A percentile compares a stretch with the other conserved stretches of the same genome.
These are phyloP conservation scores for Boletus barrowsii DNA, from an alignment of 768 basidiomycete species.

Conservation along the genomic window DNA sequence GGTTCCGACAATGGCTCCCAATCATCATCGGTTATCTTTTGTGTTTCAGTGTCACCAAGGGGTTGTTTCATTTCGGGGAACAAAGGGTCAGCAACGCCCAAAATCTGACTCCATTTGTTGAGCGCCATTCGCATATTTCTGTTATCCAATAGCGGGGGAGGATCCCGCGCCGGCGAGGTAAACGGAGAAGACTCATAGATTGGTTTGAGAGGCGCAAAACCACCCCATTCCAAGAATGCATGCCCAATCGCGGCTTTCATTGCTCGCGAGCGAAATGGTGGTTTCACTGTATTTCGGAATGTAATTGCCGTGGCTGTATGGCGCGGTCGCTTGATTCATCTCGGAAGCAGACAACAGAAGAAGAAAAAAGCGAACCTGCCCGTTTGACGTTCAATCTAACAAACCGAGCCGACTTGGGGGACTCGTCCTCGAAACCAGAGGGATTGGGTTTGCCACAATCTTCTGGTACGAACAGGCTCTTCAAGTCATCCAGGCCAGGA, in stretches of 20 bases:
- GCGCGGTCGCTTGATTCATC: background rate
- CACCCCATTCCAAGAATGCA: conserved; percentile 32
- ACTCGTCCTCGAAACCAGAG: conserved; percentile 3
- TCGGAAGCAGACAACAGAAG: background rate
- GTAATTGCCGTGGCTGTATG: conserved; percentile 15
- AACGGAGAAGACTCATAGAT: conserved; percentile 31
- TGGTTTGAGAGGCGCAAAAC: conserved; percentile 29
- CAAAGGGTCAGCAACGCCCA: conserved; percentile 29
- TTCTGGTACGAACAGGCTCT: conserved; percentile 24
- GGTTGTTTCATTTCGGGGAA: conserved; percentile 29
- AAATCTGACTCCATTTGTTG: conserved; percentile 35
- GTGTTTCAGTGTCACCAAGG: conserved; percentile 1
- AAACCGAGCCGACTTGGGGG: conserved; percentile 5
- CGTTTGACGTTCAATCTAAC: conserved; percentile 20
- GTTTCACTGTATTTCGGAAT: conserved; percentile 22
- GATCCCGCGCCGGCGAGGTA: conserved; percentile 13
- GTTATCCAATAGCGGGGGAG: conserved; percentile 14
- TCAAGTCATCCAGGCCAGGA: conserved; percentile 31
- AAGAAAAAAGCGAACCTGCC: conserved; percentile 19
- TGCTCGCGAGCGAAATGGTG: conserved; percentile 27
- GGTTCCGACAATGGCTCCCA: conserved; percentile 30
- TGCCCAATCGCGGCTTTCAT: conserved; percentile 31
- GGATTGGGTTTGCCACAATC: background rate
- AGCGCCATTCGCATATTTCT: conserved; percentile 30
- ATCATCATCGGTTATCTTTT: background rate